Evolutionary conservation across 257 asterid genomes (phyloP).

Genomic region (Solanum rostratum): DNA sequence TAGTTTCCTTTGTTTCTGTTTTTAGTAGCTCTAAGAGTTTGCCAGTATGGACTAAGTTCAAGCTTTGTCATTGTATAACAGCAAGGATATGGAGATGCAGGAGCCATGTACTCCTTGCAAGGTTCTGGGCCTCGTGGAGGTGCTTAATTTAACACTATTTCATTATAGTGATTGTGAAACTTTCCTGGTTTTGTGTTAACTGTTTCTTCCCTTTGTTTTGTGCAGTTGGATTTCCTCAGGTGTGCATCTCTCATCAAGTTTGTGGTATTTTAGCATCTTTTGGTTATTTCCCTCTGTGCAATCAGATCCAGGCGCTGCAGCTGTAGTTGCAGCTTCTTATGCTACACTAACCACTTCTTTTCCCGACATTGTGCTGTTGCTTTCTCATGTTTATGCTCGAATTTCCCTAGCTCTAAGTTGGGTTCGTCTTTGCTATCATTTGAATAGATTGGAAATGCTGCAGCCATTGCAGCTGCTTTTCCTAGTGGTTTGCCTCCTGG

Average conservation of each 20-base stretch:
- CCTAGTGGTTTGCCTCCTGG: conserved; percentile 95
- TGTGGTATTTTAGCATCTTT: background rate
- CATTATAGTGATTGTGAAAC: background rate
- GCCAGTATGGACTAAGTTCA: background rate
- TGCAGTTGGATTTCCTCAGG: conserved; percentile 93
- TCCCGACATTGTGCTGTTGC: background rate
- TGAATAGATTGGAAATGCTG: conserved; percentile 77
- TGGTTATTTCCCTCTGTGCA: background rate
- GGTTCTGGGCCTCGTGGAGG: conserved; percentile 38
- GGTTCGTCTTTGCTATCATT: background rate
- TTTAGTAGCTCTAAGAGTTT: background rate
- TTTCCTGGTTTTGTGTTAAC: background rate
- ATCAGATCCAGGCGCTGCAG: background rate
- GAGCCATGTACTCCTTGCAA: conserved; percentile 25
- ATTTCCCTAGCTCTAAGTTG: background rate
- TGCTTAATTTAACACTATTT: conserved; percentile 13
- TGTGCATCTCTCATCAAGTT: conserved; percentile 18
- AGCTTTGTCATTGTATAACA: conserved; percentile 17
- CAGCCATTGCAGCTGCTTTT: conserved; percentile 93
- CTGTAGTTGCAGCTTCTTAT: background rate
- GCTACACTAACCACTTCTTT: background rate
- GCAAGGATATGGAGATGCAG: conserved; percentile 67
- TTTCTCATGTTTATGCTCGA: background rate
- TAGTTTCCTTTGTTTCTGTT: conserved; percentile 28
- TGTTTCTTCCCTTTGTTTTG: background rate